These are phyloP conservation scores for Boletellus sp. DNA, from an alignment of 1,284 basidiomycete genomes.

Conservation along the genomic window DNA sequence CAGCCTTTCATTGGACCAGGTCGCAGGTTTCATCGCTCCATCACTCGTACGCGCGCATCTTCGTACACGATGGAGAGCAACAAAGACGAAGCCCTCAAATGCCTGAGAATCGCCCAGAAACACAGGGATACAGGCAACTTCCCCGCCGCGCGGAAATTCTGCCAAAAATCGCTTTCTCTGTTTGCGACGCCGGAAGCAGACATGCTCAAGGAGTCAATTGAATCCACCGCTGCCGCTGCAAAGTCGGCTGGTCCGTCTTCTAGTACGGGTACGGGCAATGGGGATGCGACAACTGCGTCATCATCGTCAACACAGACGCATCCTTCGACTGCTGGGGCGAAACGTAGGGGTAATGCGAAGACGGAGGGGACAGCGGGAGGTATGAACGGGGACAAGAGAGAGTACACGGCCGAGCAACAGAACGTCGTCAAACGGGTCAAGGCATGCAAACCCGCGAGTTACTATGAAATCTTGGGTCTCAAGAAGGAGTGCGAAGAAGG, in stretches of 20 bases:
- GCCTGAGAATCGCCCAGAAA: slow-evolving; percentile 73
- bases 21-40: slow-evolving; percentile 3
- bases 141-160: slow-evolving; percentile 83
- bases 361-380: slow-evolving; percentile 47
- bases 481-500: slow-evolving; percentile 84
- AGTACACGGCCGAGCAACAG: slow-evolving; percentile 84
- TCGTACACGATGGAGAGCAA: slow-evolving; percentile 73
- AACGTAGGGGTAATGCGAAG: slow-evolving; percentile 47
- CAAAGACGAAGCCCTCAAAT: slow-evolving; percentile 84
- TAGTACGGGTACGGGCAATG: slow-evolving; percentile 25
- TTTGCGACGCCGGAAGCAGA: slow-evolving; percentile 80
- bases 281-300: slow-evolving; percentile 34
- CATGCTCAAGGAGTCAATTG: slow-evolving; percentile 64
- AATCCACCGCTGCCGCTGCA: slow-evolving; percentile 43
- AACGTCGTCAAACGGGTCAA: slow-evolving; percentile 86
- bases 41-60: slow-evolving; percentile 5
- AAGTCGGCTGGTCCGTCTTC: slow-evolving; percentile 32
- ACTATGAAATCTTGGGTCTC: slow-evolving; percentile 89
- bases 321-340: slow-evolving; percentile 63
- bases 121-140: slow-evolving; percentile 72
- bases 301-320: slow-evolving; percentile 58
- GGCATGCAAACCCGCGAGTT: slow-evolving; percentile 83
- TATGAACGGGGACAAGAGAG: slow-evolving; percentile 69
- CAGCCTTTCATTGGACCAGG: slow-evolving; percentile 10
- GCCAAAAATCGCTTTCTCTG: slow-evolving; percentile 83